Percentiles rank a stretch among this genome's conserved stretches.
phyloP scores from a whole-genome alignment of 2,329 filamentous ascomycete species.

The Claviceps paspali region DNA sequence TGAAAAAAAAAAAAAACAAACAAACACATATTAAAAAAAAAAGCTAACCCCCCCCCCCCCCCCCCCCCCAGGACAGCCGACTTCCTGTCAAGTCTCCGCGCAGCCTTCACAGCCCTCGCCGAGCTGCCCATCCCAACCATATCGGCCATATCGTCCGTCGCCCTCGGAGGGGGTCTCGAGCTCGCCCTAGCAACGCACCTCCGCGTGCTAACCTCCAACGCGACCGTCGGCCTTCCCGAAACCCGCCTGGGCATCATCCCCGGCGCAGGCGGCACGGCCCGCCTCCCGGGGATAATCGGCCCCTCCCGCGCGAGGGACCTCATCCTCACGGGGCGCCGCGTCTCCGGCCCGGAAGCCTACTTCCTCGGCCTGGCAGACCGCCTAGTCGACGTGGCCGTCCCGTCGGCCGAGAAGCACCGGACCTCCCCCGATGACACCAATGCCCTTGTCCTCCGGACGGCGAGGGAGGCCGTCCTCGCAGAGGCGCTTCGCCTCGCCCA shows the following conservation, averaged over 20 bases:
- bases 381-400: conserved; percentile 61
- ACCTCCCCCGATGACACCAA: too few relatives aligned
- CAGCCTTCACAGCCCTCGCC: conserved; percentile 59
- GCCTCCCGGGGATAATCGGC: conserved; percentile 71
- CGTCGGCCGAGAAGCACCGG: too few relatives aligned
- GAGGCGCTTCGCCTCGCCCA: conserved; percentile 65
- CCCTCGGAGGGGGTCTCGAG: conserved; percentile 87
- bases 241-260: conserved; percentile 89
- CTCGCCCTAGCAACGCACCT: conserved; percentile 80
- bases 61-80: conserved; percentile 59
- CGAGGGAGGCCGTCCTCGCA: conserved; percentile 52
- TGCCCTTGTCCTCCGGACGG: conserved; percentile 33
- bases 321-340: conserved; percentile 76
- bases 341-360: conserved; percentile 73
- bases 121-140: conserved; percentile 78
- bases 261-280: conserved; percentile 82
- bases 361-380: conserved; percentile 81
- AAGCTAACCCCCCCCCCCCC: too few relatives aligned
- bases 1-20: too few relatives aligned
- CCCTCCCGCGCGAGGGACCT: conserved; percentile 71
- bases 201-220: conserved; percentile 69
- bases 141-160: conserved; percentile 68
- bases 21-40: too few relatives aligned
- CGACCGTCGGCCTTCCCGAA: conserved; percentile 72
- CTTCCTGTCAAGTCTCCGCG: conserved; percentile 65